These are phyloP conservation scores for Botrytis aclada DNA, from an alignment of 2,329 filamentous ascomycete species.

Conservation along the genomic window DNA sequence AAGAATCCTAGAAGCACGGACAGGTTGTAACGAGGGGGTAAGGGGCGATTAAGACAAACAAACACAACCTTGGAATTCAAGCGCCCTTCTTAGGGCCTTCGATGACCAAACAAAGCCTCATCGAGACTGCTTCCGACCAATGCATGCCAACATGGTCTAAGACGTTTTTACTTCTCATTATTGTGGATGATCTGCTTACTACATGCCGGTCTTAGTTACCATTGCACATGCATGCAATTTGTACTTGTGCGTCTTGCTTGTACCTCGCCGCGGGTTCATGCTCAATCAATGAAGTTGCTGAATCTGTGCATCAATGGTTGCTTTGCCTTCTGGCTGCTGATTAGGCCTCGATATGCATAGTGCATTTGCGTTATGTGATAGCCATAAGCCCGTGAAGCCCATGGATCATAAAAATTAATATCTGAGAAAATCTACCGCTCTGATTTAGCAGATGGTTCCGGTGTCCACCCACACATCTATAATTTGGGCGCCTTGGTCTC, in stretches of 20 bases:
- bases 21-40: not conserved
- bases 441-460: conserved; percentile 2
- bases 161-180: conserved; percentile 29
- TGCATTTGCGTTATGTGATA: conserved; percentile 5
- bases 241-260: conserved; percentile 17
- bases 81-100: conserved; percentile 19
- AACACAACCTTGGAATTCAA: conserved; percentile 18
- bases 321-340: conserved; percentile 10
- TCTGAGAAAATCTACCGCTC: not conserved
- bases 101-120: conserved; percentile 10
- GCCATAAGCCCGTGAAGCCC: not conserved
- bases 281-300: not conserved
- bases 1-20: conserved; percentile 13
- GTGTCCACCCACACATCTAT: not conserved
- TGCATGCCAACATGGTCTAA: conserved; percentile 26
- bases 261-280: conserved; percentile 13
- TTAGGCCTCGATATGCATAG: conserved; percentile 15
- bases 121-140: conserved; percentile 11
- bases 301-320: conserved; percentile 9
- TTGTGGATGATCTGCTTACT: conserved; percentile 11
- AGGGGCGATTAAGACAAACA: not conserved
- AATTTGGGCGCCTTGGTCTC: conserved; percentile 10
- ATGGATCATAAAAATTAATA: not conserved
- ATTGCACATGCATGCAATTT: conserved; percentile 17
- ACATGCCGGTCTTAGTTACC: conserved; percentile 19